Percentiles rank a stretch among this genome's conserved stretches.
These are phyloP conservation scores for Geotrichum carabidarum DNA, from an alignment of 1,139 yeast species.

Conservation along the genomic window DNA sequence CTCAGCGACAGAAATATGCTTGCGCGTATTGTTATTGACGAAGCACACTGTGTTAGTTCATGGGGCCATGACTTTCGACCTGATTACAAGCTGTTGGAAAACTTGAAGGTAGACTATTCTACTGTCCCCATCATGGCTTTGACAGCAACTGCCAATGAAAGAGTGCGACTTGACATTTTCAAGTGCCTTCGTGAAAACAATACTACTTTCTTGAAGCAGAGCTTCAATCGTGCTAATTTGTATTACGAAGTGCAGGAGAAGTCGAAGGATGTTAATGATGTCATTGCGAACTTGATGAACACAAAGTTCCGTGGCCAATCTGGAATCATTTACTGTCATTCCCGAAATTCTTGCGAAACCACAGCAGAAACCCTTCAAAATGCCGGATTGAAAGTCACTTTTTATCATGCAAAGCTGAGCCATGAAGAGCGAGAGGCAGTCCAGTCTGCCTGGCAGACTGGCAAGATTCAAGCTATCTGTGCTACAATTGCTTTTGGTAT, in stretches of 20 bases:
- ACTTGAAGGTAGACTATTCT: constrained; percentile 69
- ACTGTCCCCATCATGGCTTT: constrained; percentile 88
- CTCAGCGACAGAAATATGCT: constrained; percentile 48
- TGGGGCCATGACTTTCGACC: constrained; percentile 99
- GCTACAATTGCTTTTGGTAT: constrained; percentile 98
- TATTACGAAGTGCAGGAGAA: constrained; percentile 73
- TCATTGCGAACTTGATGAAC: constrained; percentile 39
- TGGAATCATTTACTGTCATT: constrained; percentile 92
- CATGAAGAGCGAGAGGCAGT: constrained; percentile 66
- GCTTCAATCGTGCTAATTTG: constrained; percentile 86
- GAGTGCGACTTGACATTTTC: constrained; percentile 74
- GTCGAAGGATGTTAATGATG: constrained; percentile 54
- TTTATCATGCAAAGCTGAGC: constrained; percentile 91
- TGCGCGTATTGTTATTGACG: constrained; percentile 91
- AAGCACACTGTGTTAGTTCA: constrained; percentile 96
- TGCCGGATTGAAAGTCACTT: constrained; percentile 63
- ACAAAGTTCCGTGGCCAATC: constrained; percentile 53
- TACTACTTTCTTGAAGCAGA: constrained; percentile 54
- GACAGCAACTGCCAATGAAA: constrained; percentile 95
- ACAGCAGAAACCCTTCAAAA: constrained; percentile 58
- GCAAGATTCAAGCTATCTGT: constrained; percentile 69
- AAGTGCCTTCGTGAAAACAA: constrained; percentile 33
- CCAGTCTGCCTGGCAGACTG: constrained; percentile 79
- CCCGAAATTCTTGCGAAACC: constrained; percentile 82
- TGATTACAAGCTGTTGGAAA: constrained; percentile 77